phyloP scores from a whole-genome alignment of 352 stramenopile species.

The Hyaloperonospora brassicae region DNA sequence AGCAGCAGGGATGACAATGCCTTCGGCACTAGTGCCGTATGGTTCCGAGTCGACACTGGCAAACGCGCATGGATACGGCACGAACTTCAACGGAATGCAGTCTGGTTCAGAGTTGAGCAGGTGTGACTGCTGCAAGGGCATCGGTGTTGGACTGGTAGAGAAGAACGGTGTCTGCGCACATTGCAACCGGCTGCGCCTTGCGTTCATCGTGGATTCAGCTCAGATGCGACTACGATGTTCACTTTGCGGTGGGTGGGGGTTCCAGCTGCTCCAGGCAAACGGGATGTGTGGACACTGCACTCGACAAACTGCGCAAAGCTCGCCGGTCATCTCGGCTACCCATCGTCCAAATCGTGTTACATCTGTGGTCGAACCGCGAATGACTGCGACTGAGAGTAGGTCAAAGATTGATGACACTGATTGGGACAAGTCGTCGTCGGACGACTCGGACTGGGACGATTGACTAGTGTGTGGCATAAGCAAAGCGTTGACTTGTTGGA shows the following conservation, averaged over 20 bases:
- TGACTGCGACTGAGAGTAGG: constrained; percentile 8
- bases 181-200: constrained; percentile 58
- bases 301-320: constrained; percentile 21
- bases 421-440: constrained; percentile 41
- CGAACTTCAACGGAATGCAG: constrained; percentile 12
- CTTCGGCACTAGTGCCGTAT: constrained; percentile 35
- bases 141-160: constrained; percentile 51
- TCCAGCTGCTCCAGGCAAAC: constrained; percentile 40
- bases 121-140: constrained; percentile 45
- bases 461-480: constrained; percentile 13
- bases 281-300: constrained; percentile 51
- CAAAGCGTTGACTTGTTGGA: no score
- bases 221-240: constrained; percentile 48
- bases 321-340: constrained; percentile 4
- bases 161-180: constrained; percentile 65
- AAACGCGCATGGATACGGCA: constrained; percentile 14
- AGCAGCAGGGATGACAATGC: constrained; percentile 11
- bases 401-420: constrained; percentile 23
- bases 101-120: constrained; percentile 28
- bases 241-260: constrained; percentile 48
- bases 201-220: constrained; percentile 62
- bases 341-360: constrained; percentile 11
- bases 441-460: constrained; percentile 46
- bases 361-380: constrained; percentile 4
- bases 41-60: constrained; percentile 13